phyloP scores from a whole-genome alignment of 2,329 filamentous ascomycete genomes.

The Microcyclosporella mali region DNA sequence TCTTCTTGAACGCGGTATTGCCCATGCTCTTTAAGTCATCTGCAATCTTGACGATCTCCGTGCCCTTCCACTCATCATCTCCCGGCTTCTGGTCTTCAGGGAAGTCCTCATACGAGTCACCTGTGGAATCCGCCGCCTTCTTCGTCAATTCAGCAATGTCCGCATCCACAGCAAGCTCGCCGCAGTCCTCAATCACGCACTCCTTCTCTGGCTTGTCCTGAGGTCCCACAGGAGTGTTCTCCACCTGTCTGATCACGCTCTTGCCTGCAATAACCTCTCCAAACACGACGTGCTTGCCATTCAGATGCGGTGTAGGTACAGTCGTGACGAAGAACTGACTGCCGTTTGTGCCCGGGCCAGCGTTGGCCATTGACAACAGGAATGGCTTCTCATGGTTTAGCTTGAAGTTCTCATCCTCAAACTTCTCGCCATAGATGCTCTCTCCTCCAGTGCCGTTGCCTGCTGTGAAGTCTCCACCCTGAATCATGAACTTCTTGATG shows the following conservation, averaged over 20 bases:
- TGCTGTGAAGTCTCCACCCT: constrained; percentile 93
- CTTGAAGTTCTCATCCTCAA: constrained; percentile 93
- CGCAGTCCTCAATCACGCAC: constrained; percentile 72
- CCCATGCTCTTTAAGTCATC: constrained; percentile 83
- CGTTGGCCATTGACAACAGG: constrained; percentile 95
- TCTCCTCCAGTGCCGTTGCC: constrained; percentile 94
- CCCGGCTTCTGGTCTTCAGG: constrained; percentile 67
- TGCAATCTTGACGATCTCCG: constrained; percentile 70
- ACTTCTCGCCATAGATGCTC: constrained; percentile 96
- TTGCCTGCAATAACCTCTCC: constrained; percentile 91
- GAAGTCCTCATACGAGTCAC: constrained; percentile 92
- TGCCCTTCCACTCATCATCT: constrained; percentile 57
- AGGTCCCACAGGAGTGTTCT: constrained; percentile 68
- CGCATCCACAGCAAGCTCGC: constrained; percentile 66
- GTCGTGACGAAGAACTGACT: constrained; percentile 98
- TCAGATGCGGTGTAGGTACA: constrained; percentile 86
- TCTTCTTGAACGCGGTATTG: constrained; percentile 83
- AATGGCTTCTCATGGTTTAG: constrained; percentile 89
- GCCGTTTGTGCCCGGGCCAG: constrained; percentile 89
- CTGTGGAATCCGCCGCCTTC: constrained; percentile 69
- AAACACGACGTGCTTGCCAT: constrained; percentile 96
- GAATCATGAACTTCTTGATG: constrained; percentile 98
- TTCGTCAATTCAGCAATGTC: constrained; percentile 61
- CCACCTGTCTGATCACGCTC: constrained; percentile 80
- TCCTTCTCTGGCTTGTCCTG: constrained; percentile 73